Percentiles rank a stretch among this genome's conserved stretches.
These are phyloP conservation scores for Rhodamnia rubescens DNA, from an alignment of 345 rosid genomes.

Conservation along the genomic window DNA sequence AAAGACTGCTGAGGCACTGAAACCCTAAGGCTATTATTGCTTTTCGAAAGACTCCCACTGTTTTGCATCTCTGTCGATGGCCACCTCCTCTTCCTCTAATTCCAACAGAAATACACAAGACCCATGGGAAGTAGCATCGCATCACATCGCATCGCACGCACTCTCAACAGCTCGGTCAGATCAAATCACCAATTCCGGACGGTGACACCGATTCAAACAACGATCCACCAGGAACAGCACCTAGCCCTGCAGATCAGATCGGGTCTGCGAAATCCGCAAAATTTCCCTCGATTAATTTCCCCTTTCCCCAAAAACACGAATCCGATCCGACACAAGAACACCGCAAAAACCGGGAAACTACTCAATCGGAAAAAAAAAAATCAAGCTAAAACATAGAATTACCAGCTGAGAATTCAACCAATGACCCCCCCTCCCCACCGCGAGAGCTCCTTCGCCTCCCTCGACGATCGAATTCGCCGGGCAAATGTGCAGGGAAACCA, in stretches of 20 bases:
- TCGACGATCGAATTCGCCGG: neutral
- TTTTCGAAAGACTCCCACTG: constrained; percentile 23
- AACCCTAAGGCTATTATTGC: constrained; percentile 12
- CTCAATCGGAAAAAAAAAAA: neutral
- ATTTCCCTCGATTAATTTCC: neutral
- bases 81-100: neutral
- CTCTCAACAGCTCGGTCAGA: neutral
- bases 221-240: neutral
- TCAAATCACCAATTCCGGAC: neutral
- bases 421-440: neutral
- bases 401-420: neutral
- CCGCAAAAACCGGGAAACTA: neutral
- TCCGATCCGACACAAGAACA: neutral
- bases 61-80: constrained; percentile 30
- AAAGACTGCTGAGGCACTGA: constrained; percentile 48
- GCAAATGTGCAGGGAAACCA: neutral
- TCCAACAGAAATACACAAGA: neutral
- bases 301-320: neutral
- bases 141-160: neutral
- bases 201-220: neutral
- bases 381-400: neutral
- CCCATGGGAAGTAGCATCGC: neutral
- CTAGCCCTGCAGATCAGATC: neutral
- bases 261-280: neutral
- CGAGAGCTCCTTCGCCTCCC: neutral